These are phyloP conservation scores for Lichtheimia hyalospora DNA, from an alignment of 371 early-diverging fungal genomes.

Conservation along the genomic window DNA sequence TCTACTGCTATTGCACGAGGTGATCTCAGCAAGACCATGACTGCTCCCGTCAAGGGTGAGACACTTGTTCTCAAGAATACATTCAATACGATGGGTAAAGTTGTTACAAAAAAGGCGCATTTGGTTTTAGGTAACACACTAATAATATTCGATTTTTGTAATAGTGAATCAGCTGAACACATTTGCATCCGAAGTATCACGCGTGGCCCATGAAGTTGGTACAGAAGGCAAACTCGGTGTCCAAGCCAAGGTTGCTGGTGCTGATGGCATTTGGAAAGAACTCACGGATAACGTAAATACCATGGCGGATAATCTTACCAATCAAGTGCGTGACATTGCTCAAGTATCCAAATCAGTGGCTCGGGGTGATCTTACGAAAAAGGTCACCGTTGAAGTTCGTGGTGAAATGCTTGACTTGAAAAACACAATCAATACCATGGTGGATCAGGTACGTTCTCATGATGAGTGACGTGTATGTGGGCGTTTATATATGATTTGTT, in stretches of 20 bases:
- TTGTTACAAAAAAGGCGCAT: not conserved
- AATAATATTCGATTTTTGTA: not conserved
- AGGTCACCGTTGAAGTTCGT: constrained; percentile 39
- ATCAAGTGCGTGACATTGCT: constrained; percentile 52
- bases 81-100: constrained; percentile 72
- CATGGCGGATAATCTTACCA: constrained; percentile 42
- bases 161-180: constrained; percentile 32
- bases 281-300: constrained; percentile 57
- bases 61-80: constrained; percentile 68
- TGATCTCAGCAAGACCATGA: constrained; percentile 69
- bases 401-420: constrained; percentile 57
- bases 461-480: not conserved
- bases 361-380: constrained; percentile 44
- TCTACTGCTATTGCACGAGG: constrained; percentile 74
- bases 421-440: constrained; percentile 55
- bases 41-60: constrained; percentile 69
- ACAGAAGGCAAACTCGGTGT: constrained; percentile 36
- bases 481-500: not conserved
- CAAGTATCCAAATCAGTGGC: constrained; percentile 48
- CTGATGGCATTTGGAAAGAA: constrained; percentile 61
- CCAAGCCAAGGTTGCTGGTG: constrained; percentile 32
- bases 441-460: constrained; percentile 32
- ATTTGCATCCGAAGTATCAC: constrained; percentile 38
- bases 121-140: not conserved
- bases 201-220: constrained; percentile 35